Conservation (phyloP, 2,329 filamentous ascomycete genomes). For the Coleophoma eucalyptorum region DNA sequence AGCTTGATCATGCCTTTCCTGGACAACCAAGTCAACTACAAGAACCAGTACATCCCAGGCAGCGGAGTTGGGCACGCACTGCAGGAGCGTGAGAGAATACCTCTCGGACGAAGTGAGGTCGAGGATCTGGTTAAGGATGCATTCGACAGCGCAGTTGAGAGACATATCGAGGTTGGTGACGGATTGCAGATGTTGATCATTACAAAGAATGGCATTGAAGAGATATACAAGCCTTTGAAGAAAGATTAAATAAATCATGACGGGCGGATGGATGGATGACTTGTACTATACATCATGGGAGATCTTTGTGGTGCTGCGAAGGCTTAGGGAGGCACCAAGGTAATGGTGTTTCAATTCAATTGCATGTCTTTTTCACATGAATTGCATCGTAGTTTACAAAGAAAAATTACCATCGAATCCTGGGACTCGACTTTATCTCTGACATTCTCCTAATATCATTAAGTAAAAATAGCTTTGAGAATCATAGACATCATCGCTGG, state of each 20-base stretch:
- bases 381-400: too few species aligned
- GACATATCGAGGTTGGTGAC: conserved; percentile 98
- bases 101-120: conserved; percentile 69
- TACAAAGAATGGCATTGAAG: conserved; percentile 82
- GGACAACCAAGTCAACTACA: conserved; percentile 99
- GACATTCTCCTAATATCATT: too few species aligned
- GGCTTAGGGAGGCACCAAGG: too few species aligned
- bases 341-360: too few species aligned
- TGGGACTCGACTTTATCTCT: too few species aligned
- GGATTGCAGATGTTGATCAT: conserved; percentile 93
- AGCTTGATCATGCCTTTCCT: conserved; percentile 98
- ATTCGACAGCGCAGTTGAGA: conserved; percentile 95
- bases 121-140: conserved; percentile 92
- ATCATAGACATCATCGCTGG: too few species aligned
- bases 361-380: too few species aligned
- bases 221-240: conserved; percentile 82
- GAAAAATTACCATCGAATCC: too few species aligned
- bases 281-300: too few species aligned
- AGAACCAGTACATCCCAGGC: conserved; percentile 93
- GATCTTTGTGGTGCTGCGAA: too few species aligned
- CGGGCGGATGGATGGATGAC: too few species aligned
- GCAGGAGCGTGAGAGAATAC: conserved; percentile 65
- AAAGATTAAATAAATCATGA: conserved; percentile 58
- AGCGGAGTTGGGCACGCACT: conserved; percentile 81
- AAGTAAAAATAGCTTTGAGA: too few species aligned